Percentiles rank a stretch among this genome's conserved stretches.
Evolutionary conservation across 805 yeast species (phyloP).

Genomic region (Komagataella pseudopastoris): DNA sequence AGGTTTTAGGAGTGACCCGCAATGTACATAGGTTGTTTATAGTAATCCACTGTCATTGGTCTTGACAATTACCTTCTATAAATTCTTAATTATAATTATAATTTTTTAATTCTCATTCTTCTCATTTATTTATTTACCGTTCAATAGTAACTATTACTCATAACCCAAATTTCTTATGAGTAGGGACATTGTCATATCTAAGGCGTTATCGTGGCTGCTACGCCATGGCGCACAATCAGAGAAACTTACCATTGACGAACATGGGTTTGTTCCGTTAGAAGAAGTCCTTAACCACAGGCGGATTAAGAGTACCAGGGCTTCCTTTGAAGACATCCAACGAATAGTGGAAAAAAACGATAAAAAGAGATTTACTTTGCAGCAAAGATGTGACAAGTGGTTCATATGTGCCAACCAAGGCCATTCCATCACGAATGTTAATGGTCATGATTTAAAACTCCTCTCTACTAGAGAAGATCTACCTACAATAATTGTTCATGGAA

Average conservation of each 20-base stretch:
- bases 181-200: conserved; percentile 46
- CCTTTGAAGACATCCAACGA: conserved; percentile 40
- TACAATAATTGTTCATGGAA: conserved; percentile 62
- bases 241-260: conserved; percentile 41
- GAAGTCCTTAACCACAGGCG: conserved; percentile 43
- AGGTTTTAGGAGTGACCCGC: neutral
- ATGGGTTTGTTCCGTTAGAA: conserved; percentile 51
- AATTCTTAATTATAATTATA: no score
- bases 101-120: neutral
- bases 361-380: conserved; percentile 45
- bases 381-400: conserved; percentile 13
- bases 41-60: neutral
- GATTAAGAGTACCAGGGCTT: conserved; percentile 40
- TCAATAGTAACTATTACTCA: neutral
- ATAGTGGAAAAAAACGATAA: conserved; percentile 60
- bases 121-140: neutral
- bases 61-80: neutral
- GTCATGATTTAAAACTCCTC: conserved; percentile 26
- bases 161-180: neutral
- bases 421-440: conserved; percentile 35
- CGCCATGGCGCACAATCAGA: conserved; percentile 80
- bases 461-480: conserved; percentile 29
- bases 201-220: conserved; percentile 59
- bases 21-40: neutral
- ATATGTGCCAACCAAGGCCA: conserved; percentile 97